Percentiles rank a stretch among this genome's conserved stretches.
Evolutionary conservation across 148 eudicot genomes (phyloP).

Genomic region (Vaccinium macrocarpon): DNA sequence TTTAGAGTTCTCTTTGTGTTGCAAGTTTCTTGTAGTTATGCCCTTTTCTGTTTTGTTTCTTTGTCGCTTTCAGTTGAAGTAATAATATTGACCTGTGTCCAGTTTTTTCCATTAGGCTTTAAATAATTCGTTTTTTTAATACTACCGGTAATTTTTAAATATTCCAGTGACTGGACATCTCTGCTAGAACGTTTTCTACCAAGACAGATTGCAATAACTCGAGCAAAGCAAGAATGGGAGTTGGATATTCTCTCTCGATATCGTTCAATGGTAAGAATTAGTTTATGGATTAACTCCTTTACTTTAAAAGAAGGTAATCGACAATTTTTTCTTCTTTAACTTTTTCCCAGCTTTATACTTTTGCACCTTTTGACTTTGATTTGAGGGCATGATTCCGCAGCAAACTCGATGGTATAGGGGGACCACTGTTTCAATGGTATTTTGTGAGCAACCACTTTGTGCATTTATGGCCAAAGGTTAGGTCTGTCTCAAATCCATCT

Average conservation of each 20-base stretch:
- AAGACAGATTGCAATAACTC: constrained; percentile 84
- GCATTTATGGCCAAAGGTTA: too few species aligned
- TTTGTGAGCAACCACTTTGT: too few species aligned
- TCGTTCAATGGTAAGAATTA: constrained; percentile 60
- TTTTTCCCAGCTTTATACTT: background rate
- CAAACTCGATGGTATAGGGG: too few species aligned
- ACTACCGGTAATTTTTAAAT: background rate
- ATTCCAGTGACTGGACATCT: constrained; percentile 90
- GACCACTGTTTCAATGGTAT: too few species aligned
- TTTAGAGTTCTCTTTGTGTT: background rate
- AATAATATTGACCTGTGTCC: background rate
- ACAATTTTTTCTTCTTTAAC: background rate
- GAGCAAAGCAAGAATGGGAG: constrained; percentile 93
- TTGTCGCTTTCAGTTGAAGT: constrained; percentile 1
- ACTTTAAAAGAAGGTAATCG: background rate
- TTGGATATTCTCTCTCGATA: constrained; percentile 80
- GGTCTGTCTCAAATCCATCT: too few species aligned
- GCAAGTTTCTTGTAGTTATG: background rate
- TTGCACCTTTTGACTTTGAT: background rate
- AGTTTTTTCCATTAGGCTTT: background rate
- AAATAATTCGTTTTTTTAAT: background rate
- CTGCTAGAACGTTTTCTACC: constrained; percentile 90
- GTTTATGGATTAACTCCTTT: background rate
- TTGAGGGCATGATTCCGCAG: too few species aligned
- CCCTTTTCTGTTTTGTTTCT: background rate